Percentiles rank a stretch among this genome's conserved stretches.
phyloP scores from a whole-genome alignment of 192 early-diverging fungal species.

The Mortierella claussenii region DNA sequence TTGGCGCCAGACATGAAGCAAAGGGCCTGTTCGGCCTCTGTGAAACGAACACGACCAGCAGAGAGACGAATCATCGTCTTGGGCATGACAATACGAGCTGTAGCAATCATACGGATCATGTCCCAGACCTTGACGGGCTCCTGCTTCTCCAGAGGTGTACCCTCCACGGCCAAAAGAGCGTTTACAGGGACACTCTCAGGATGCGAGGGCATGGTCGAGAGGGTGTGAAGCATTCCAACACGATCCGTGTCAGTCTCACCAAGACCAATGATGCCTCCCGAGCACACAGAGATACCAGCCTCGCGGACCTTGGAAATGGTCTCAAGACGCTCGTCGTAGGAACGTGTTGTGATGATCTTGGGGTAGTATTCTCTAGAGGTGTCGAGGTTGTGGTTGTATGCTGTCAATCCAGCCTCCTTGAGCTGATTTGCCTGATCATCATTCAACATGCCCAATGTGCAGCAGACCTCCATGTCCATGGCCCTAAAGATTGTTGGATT shows the following conservation, averaged over 20 bases:
- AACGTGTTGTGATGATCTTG: slow-evolving; percentile 85
- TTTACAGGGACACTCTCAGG: slow-evolving; percentile 87
- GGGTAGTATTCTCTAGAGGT: slow-evolving; percentile 83
- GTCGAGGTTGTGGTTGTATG: slow-evolving; percentile 90
- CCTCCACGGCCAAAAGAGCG: slow-evolving; percentile 80
- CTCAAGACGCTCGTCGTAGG: slow-evolving; percentile 81
- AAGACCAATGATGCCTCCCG: slow-evolving; percentile 87
- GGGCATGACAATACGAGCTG: slow-evolving; percentile 85
- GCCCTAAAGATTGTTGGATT: slow-evolving; percentile 55
- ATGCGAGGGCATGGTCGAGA: slow-evolving; percentile 75
- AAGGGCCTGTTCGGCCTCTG: slow-evolving; percentile 73
- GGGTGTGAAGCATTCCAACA: slow-evolving; percentile 79
- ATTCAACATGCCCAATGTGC: slow-evolving; percentile 85
- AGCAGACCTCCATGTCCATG: slow-evolving; percentile 92
- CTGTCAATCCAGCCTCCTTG: slow-evolving; percentile 86
- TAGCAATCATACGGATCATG: slow-evolving; percentile 87
- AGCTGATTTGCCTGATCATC: slow-evolving; percentile 76
- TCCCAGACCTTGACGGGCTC: slow-evolving; percentile 86
- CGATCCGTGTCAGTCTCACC: slow-evolving; percentile 79
- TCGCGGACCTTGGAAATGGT: slow-evolving; percentile 78
- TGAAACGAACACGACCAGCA: slow-evolving; percentile 80
- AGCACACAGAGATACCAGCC: slow-evolving; percentile 85
- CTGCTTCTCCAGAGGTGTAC: slow-evolving; percentile 81
- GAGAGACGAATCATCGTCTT: slow-evolving; percentile 80
- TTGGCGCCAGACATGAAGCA: slow-evolving; percentile 89